Evolutionary conservation across 257 asterid genomes (phyloP), one percentile per base, ranked within the genome.

Genomic region (Capsicum baccatum): DNA sequence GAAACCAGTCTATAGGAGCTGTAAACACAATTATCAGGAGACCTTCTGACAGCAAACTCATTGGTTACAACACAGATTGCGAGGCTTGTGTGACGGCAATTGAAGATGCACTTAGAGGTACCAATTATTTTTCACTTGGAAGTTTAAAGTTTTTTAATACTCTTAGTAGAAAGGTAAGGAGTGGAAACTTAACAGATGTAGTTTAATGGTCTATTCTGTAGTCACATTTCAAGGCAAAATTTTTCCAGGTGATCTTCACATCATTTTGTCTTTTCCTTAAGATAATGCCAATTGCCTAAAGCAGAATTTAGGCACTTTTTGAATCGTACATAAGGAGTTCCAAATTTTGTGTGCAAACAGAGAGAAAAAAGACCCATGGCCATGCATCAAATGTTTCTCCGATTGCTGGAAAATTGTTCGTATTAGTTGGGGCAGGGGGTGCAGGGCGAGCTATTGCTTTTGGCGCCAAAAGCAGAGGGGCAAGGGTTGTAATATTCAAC

Each of bases 351-450:
- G 80, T 60, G 63, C 26, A 58, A 39, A 83, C 90, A 93, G 95
- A 87, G 67, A 73, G 88, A 42, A 60, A 19, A 44, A 79, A 55
- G 26, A 69, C 74, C 56, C 87, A 86, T 82, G 90, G 88, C 71
- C 82, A 83, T 16, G 89, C 79, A 83, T 84, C 88, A 33, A 60
- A 64, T 8, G 85, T 81, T 80, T 93, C 97, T 19, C 96, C 96
- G 3, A 84, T 93, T 55, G 89, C 93, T 63, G 96, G 97, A 47
- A 91, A 86, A 79, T 73, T 93, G 88, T 85, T 93, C 42, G 94
- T 93, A 35, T 85, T 93, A 88, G 92, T 92, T 52, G 97, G 97
- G 82, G 97, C 97, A 26, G 97, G 97, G n/a, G 97, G 96, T 35
- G 97, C 96, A 8, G 97, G 94, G 70, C 67, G 94, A 81, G 97